Evolutionary conservation across 495 filamentous ascomycete genomes (phyloP), one percentile per base, ranked within the genome.

Genomic region (Cetradonia linearis): DNA sequence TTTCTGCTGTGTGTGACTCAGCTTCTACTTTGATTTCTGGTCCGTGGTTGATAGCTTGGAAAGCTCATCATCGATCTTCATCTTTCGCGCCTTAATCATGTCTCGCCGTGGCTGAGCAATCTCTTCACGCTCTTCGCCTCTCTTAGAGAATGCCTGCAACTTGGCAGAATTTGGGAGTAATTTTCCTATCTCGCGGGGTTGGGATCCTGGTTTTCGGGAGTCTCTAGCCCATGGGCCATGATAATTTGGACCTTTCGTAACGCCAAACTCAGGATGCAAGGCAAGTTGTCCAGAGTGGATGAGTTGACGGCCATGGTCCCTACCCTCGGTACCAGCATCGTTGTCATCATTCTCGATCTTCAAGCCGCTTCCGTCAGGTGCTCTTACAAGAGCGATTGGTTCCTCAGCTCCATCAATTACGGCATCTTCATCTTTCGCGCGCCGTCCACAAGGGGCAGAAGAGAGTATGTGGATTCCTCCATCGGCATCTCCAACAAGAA

Each of bases 401-500:
- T 60, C 46, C 28, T 50, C 54, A 3, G 18, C n/a, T 37, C 27
- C 14, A 40, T 56, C 46, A 36, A 34, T 31, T 30, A 50, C 37
- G 20, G 5, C 16, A 34, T 54, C 31, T 25, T 23, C 42, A 1
- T 46, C 42, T 46, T 10, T 3, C n/a, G 20, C 11, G 34, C 13
- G 38, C 18, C 16, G 47, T n/a, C 63, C 58, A 23, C 37, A 71
- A 10, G 74, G 68, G 6, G 69, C 73, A 36, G 72, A 70, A 11
- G 80, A 81, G 0, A 95, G 70, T 0, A 93, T 66, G 60, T 86
- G 86, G 9, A 96, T 73, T 0, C 82, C 82, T 28, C 88, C 89
- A 34, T 81, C 83, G 13, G 82, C 83, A 69, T 91, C 88, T 28
- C 90, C 89, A 37, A 96, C 72, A 0, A 93, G 71, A 1, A 96